Evolutionary conservation across 768 basidiomycete genomes (phyloP).

Genomic region (Termitomyces sp.): DNA sequence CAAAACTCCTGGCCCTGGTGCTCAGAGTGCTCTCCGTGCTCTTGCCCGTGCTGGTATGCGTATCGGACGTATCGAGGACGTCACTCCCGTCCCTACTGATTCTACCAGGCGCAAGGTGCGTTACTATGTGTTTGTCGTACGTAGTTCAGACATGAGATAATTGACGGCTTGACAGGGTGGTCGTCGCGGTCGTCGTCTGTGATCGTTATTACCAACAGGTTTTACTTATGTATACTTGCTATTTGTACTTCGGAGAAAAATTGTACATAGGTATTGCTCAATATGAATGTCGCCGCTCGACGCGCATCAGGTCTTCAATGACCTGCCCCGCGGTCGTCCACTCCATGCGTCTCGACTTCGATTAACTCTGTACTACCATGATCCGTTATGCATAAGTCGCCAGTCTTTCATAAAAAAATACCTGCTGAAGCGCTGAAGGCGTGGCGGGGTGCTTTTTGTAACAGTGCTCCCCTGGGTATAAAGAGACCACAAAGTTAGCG

Average conservation of each 20-base stretch:
- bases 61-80: slow-evolving; percentile 98
- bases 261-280: slow-evolving; percentile 27
- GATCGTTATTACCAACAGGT: slow-evolving; percentile 22
- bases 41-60: slow-evolving; percentile 98
- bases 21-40: slow-evolving; percentile 96
- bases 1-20: slow-evolving; percentile 98
- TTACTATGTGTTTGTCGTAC: slow-evolving; percentile 3
- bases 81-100: slow-evolving; percentile 96
- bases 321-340: slow-evolving; percentile 81
- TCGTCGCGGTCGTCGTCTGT: slow-evolving; percentile 98
- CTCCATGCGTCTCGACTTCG: slow-evolving; percentile 23
- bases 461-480: too few relatives aligned
- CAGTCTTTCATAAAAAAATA: too few relatives aligned
- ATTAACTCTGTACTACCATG: background rate
- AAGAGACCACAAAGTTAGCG: too few relatives aligned
- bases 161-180: slow-evolving; percentile 63
- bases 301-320: slow-evolving; percentile 69
- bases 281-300: slow-evolving; percentile 80
- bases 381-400: background rate
- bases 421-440: too few relatives aligned
- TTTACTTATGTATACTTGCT: slow-evolving; percentile 9
- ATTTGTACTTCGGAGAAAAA: slow-evolving; percentile 4
- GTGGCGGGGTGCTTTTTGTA: too few relatives aligned
- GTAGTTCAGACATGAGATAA: background rate
- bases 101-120: slow-evolving; percentile 94